phyloP scores from a whole-genome alignment of 2,329 filamentous ascomycete genomes.

The Xylaria sp. region DNA sequence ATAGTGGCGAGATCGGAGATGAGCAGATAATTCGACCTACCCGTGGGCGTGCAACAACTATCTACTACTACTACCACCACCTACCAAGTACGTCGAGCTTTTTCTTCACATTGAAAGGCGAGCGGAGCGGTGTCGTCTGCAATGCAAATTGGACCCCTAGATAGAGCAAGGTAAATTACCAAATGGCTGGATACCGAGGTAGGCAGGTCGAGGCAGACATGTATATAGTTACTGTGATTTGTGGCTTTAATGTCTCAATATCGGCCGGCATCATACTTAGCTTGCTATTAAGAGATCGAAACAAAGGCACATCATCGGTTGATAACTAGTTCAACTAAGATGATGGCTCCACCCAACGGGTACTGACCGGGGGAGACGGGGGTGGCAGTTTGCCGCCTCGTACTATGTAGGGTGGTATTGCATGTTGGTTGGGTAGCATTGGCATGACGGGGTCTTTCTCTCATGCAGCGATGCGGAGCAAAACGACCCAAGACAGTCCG shows the following conservation, averaged over 20 bases:
- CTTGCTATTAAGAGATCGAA: constrained; percentile 15
- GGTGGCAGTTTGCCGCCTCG: constrained; percentile 3
- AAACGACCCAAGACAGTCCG: neutral
- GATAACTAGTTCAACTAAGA: neutral
- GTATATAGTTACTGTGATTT: neutral
- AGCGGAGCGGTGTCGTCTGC: neutral
- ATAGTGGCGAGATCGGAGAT: constrained; percentile 32
- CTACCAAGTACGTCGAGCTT: neutral
- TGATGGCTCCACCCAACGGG: neutral
- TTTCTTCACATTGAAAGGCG: neutral
- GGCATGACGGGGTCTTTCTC: neutral
- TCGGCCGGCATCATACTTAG: neutral
- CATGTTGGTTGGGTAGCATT: constrained; percentile 22
- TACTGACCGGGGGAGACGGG: constrained; percentile 12
- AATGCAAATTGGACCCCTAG: neutral
- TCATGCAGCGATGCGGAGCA: constrained; percentile 19
- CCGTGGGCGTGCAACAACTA: neutral
- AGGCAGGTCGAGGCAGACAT: neutral
- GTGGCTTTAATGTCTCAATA: constrained; percentile 1
- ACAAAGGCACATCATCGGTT: constrained; percentile 27
- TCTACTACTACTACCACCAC: too few species aligned
- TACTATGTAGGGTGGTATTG: constrained; percentile 15
- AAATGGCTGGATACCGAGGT: constrained; percentile 3
- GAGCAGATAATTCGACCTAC: neutral
- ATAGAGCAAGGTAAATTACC: neutral